A percentile compares a stretch with the other conserved stretches of the same genome.
Conservation (phyloP, 805 yeast species). For the Pichia phayaonensis region DNA sequence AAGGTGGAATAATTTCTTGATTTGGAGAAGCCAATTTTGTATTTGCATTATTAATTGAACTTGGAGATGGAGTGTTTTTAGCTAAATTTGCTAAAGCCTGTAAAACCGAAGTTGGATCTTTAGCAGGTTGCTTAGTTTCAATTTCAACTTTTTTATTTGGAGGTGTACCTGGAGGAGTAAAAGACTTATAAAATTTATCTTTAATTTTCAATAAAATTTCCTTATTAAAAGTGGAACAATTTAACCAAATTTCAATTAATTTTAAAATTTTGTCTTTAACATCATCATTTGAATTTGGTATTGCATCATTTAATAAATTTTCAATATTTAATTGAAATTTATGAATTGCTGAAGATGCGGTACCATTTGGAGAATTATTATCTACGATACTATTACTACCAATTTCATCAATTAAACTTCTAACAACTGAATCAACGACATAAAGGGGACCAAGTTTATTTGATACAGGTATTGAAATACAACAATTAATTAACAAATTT, state of each 20-base stretch:
- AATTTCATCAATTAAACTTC: slow-evolving; percentile 68
- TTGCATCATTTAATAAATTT: slow-evolving; percentile 54
- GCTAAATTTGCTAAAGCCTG: slow-evolving; percentile 65
- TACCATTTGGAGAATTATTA: slow-evolving; percentile 52
- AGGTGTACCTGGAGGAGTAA: slow-evolving; percentile 69
- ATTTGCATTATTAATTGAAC: slow-evolving; percentile 19
- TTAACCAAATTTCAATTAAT: slow-evolving; percentile 87
- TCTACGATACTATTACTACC: slow-evolving; percentile 35
- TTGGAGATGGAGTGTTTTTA: slow-evolving; percentile 32
- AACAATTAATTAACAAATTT: slow-evolving; percentile 51
- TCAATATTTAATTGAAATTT: slow-evolving; percentile 59
- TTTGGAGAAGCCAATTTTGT: slow-evolving; percentile 26
- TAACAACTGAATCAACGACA: slow-evolving; percentile 85
- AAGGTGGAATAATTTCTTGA: slow-evolving; percentile 4
- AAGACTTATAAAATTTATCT: slow-evolving; percentile 50
- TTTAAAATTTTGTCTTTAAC: slow-evolving; percentile 71
- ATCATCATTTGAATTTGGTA: slow-evolving; percentile 44
- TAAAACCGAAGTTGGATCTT: slow-evolving; percentile 56
- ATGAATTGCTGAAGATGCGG: slow-evolving; percentile 66
- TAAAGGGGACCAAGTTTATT: slow-evolving; percentile 90
- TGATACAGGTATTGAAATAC: slow-evolving; percentile 64
- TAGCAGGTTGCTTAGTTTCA: slow-evolving; percentile 18
- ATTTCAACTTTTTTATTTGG: slow-evolving; percentile 31
- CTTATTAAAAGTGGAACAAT: slow-evolving; percentile 67
- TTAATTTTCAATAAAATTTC: slow-evolving; percentile 48